Evolutionary conservation across 345 rosid species (phyloP).

Genomic region (Eucalyptus erythrocorys): DNA sequence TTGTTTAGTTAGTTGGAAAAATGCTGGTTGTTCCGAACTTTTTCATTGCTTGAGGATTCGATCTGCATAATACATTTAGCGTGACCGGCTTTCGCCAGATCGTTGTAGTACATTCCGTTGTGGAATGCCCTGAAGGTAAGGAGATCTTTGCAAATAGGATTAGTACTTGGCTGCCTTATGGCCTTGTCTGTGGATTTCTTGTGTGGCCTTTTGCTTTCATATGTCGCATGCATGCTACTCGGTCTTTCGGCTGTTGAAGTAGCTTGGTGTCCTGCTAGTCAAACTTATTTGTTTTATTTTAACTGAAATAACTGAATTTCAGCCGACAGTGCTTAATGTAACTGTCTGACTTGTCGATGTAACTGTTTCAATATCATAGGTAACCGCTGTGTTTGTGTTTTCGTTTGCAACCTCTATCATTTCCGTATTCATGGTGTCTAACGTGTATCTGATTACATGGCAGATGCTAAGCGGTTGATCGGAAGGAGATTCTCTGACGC

Average conservation of each 20-base stretch:
- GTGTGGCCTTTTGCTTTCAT: not conserved
- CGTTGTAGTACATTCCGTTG: not conserved
- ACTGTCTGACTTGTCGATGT: not conserved
- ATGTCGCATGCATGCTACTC: not conserved
- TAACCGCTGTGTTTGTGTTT: not conserved
- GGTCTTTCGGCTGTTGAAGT: not conserved
- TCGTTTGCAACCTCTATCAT: not conserved
- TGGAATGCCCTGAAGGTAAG: not conserved
- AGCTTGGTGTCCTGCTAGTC: not conserved
- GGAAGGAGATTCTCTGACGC: slow-evolving; percentile 23
- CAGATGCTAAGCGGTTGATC: slow-evolving; percentile 22
- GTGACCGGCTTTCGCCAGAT: not conserved
- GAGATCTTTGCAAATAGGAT: not conserved
- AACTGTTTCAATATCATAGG: not conserved
- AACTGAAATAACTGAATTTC: too few relatives aligned
- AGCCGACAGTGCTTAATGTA: not conserved
- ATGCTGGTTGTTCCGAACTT: not conserved
- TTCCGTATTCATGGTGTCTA: not conserved
- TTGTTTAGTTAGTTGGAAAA: not conserved
- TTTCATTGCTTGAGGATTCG: not conserved
- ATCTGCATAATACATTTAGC: not conserved
- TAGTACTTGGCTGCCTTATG: not conserved
- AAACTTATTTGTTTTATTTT: not conserved
- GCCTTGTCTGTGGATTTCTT: not conserved
- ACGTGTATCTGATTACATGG: not conserved